Evolutionary conservation across 352 stramenopile species (phyloP), one percentile per base, ranked within the genome.

Genomic region (Salisapilia sapeloensis): DNA sequence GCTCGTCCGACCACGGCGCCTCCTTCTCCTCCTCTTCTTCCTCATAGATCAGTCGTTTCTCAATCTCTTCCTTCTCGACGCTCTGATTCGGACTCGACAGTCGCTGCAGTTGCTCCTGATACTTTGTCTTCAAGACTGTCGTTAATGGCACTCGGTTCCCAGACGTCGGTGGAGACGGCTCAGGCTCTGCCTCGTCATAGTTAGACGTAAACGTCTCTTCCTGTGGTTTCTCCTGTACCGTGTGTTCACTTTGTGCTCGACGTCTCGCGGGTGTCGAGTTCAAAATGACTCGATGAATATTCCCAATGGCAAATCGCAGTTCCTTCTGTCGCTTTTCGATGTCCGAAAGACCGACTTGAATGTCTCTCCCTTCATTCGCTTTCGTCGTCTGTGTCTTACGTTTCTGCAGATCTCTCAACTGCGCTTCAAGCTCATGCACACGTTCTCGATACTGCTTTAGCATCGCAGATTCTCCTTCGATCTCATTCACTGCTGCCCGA

Each of bases 401-500:
- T 8, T 45, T 39, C 38, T 80, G 55, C 12, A 85, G 48, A 13
- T 53, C 53, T 1, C 74, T 50, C 6, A 77, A 58, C 43, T 85
- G 65, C 23, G 69, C 56, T 29, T 85, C 50, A 17, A 85, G 44
- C 37, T 80, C 56, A 26, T 47, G 57, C 25, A 85, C 71, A 4
- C 69, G 58, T 14, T 54, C 52, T 22, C 65, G 62, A 38, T 85
- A 84, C 46, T 77, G 82, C 8, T 49, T 53, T 16, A 83, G 40
- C 28, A 83, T 37, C 8, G 63, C 62, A 3, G 57, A 78, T 32
- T 90, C 66, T 16, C 65, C 76, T 23, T 58, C 42, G 13, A 54
- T 52, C 49, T 97, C 83, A 48, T 96, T 96, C 10, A 95, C 62
- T 23, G 80, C 48, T 4, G 90, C 80, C 22, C 74, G 75, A 23